Evolutionary conservation across 139 green algal species (phyloP), one percentile per base, ranked within the genome.

Genomic region (Haematococcus lacustris): DNA sequence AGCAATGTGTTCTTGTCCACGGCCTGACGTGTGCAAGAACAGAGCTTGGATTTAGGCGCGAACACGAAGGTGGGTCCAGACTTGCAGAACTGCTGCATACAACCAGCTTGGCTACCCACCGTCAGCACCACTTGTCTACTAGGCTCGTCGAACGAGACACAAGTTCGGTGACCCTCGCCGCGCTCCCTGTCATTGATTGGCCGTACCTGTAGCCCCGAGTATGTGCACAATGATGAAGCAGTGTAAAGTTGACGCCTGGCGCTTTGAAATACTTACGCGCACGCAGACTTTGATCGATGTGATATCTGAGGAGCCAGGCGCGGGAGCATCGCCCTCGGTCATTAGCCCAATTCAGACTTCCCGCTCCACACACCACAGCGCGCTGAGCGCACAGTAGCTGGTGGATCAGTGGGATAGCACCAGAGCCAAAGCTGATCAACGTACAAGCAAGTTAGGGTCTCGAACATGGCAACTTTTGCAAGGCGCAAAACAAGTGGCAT

Each of bases 41-140:
- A n/a, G n/a, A n/a, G n/a, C n/a, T n/a, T n/a, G n/a, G n/a, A n/a
- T n/a, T n/a, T n/a, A n/a, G n/a, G n/a, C n/a, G n/a, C n/a, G n/a
- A n/a, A n/a, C n/a, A n/a, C n/a, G 17, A 64, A 38, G 23, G 33
- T 38, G 69, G 34, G 13, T 64, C 21, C 25, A 64, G 57, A 64
- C 25, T 26, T 25, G 57, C 57, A 38, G 38, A 25, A 61, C 68
- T 67, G 50, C 63, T 23, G 2, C 35, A 69, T 51, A 3, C 35
- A 3, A 35, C 37, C 33, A 51, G 34, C 34, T 30, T 74, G 2
- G 3, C 6, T 30, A 63, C 75, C 82, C 33, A 91, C 86, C 78
- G 78, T 81, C 3, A 91, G 71, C 0, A 89, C 84, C 26, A 91
- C 86, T 74, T 91, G 86, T 34, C 70, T 77, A 0, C 78, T 89